Conservation (phyloP, 345 rosid species). For the Brassica cretica region DNA sequence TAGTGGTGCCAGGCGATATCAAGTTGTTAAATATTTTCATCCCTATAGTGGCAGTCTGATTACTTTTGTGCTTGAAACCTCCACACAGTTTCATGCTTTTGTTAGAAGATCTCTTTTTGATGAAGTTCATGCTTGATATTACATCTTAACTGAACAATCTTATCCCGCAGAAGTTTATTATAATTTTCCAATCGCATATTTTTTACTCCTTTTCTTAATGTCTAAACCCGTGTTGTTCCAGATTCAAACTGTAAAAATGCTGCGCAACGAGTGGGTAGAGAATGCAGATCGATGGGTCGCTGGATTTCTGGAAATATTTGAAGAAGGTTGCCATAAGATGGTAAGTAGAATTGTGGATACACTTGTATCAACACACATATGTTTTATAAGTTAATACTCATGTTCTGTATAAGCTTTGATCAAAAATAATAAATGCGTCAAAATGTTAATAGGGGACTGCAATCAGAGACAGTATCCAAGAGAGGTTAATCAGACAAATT, state of each 20-base stretch:
- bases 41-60: neutral
- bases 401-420: constrained; percentile 5
- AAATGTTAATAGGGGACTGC: constrained; percentile 66
- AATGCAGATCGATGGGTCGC: constrained; percentile 99
- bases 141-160: neutral
- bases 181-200: neutral
- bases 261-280: constrained; percentile 92
- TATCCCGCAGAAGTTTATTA: neutral
- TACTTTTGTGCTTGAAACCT: neutral
- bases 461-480: constrained; percentile 82
- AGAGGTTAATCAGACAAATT: constrained; percentile 58
- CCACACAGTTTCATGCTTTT: neutral
- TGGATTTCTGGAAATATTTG: constrained; percentile 96
- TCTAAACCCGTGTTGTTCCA: constrained; percentile 15
- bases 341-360: constrained; percentile 44
- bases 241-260: constrained; percentile 88
- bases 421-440: neutral
- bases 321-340: constrained; percentile 99
- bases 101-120: neutral
- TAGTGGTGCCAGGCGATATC: neutral
- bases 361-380: neutral
- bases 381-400: neutral
- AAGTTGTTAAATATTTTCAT: neutral
- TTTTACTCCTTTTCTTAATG: neutral
- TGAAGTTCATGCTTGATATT: neutral